These are phyloP conservation scores for Begonia fuchsioides DNA, from an alignment of 306 rosid species.

Conservation along the genomic window DNA sequence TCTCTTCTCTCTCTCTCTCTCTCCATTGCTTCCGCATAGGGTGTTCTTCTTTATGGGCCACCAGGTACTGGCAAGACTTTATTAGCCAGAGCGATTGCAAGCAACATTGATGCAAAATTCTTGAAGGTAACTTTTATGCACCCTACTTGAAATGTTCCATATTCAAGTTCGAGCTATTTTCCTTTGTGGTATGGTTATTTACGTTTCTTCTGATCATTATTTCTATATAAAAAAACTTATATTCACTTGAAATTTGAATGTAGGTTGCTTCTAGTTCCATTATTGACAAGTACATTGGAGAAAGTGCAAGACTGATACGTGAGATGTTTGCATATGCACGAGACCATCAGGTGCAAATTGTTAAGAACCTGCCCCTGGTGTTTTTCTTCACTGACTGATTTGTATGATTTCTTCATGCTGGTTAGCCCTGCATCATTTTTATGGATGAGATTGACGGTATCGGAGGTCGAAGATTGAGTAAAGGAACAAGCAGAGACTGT, in stretches of 20 bases:
- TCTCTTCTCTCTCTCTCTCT: neutral
- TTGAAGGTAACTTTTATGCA: conserved; percentile 41
- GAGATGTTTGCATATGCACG: conserved; percentile 99
- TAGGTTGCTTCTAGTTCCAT: conserved; percentile 98
- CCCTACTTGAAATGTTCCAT: too few species aligned
- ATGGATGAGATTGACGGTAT: conserved; percentile 99
- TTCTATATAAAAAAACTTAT: neutral
- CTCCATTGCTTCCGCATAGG: conserved; percentile 18
- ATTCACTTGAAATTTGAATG: neutral
- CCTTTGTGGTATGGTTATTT: neutral
- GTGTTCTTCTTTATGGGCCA: conserved; percentile 96
- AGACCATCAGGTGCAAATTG: conserved; percentile 71
- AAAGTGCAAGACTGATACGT: conserved; percentile 84
- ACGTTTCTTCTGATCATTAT: neutral
- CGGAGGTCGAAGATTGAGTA: conserved; percentile 96
- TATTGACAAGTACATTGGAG: conserved; percentile 88
- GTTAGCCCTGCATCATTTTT: conserved; percentile 93
- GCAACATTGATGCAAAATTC: conserved; percentile 93
- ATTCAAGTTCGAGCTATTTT: neutral
- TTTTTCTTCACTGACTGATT: conserved; percentile 1
- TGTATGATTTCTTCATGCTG: conserved; percentile 8
- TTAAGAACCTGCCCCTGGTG: neutral
- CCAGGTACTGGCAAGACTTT: conserved; percentile 97
- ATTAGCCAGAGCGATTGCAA: conserved; percentile 90
- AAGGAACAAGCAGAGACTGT: conserved; percentile 97